phyloP scores from a whole-genome alignment of 495 filamentous ascomycete species.

The Xylaria longipes region DNA sequence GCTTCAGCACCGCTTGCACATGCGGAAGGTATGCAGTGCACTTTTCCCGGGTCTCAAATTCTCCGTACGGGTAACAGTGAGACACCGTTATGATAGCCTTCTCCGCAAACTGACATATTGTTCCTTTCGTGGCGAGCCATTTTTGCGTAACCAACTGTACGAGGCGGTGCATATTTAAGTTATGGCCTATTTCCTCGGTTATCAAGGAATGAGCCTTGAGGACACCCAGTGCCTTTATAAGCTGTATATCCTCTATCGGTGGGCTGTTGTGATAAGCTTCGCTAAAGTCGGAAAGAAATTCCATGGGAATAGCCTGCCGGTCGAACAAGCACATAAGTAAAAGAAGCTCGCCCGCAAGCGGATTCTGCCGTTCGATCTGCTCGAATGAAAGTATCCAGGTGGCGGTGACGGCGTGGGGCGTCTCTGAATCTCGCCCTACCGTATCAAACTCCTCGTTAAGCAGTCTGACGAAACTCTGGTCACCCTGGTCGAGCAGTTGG shows the following conservation, averaged over 20 bases:
- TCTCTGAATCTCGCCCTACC: conserved; percentile 37
- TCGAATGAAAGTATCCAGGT: conserved; percentile 52
- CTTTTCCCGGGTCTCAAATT: conserved; percentile 41
- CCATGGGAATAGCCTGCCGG: conserved; percentile 48
- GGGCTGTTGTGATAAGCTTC: background rate
- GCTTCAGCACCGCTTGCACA: conserved; percentile 19
- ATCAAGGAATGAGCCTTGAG: conserved; percentile 53
- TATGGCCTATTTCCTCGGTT: conserved; percentile 27
- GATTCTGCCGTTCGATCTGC: conserved; percentile 43
- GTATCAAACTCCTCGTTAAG: conserved; percentile 35
- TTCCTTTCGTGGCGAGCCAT: conserved; percentile 44
- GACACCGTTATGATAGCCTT: conserved; percentile 42
- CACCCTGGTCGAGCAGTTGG: conserved; percentile 36
- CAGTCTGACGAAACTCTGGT: conserved; percentile 34
- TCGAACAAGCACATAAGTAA: conserved; percentile 53
- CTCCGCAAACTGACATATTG: conserved; percentile 33
- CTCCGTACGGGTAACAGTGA: conserved; percentile 42
- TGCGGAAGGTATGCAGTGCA: conserved; percentile 50
- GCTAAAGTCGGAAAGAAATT: conserved; percentile 35
- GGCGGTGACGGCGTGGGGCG: conserved; percentile 40
- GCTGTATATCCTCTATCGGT: conserved; percentile 27
- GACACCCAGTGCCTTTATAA: conserved; percentile 45
- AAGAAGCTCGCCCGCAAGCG: conserved; percentile 51
- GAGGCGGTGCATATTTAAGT: conserved; percentile 50
- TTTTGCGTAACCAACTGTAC: conserved; percentile 52